Evolutionary conservation across 2,329 filamentous ascomycete species (phyloP).

Genomic region (Dothidotthia symphoricarpi): DNA sequence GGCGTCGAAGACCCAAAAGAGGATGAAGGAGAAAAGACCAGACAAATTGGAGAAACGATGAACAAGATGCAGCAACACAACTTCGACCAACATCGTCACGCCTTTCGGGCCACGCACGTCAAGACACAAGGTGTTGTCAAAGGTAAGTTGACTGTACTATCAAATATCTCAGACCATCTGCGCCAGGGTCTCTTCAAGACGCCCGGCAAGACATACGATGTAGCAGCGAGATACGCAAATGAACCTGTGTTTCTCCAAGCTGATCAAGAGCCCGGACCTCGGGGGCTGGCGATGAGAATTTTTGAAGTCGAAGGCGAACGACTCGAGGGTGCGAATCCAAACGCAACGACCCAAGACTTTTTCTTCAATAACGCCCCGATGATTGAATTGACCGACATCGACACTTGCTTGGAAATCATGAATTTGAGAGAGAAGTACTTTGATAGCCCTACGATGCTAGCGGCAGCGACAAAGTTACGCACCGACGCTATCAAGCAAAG

Average conservation of each 20-base stretch:
- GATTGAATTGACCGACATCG: constrained; percentile 32
- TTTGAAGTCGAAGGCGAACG: constrained; percentile 37
- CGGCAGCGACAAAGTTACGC: constrained; percentile 24
- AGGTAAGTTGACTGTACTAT: constrained; percentile 12
- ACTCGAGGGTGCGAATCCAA: constrained; percentile 10
- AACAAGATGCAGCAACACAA: constrained; percentile 44
- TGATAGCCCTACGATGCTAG: constrained; percentile 18
- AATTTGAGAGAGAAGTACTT: constrained; percentile 30
- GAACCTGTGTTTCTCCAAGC: constrained; percentile 40
- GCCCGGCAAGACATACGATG: constrained; percentile 32
- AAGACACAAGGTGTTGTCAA: constrained; percentile 32
- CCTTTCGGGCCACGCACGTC: constrained; percentile 40
- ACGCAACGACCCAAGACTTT: constrained; percentile 26
- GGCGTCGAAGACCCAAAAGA: constrained; percentile 35
- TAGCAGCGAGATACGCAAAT: constrained; percentile 40
- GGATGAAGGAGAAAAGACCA: constrained; percentile 35
- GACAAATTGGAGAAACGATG: constrained; percentile 39
- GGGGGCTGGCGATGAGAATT: constrained; percentile 39
- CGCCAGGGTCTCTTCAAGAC: constrained; percentile 40
- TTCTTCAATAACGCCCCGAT: constrained; percentile 37
- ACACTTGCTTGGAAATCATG: constrained; percentile 37
- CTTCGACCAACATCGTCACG: constrained; percentile 42
- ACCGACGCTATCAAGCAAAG: constrained; percentile 32
- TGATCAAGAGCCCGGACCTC: constrained; percentile 37
- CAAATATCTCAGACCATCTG: constrained; percentile 30